A percentile compares a stretch with the other conserved stretches of the same genome.
These are phyloP conservation scores for Pseudogymnoascus sp. DNA, from an alignment of 2,329 filamentous ascomycete genomes.

Conservation along the genomic window DNA sequence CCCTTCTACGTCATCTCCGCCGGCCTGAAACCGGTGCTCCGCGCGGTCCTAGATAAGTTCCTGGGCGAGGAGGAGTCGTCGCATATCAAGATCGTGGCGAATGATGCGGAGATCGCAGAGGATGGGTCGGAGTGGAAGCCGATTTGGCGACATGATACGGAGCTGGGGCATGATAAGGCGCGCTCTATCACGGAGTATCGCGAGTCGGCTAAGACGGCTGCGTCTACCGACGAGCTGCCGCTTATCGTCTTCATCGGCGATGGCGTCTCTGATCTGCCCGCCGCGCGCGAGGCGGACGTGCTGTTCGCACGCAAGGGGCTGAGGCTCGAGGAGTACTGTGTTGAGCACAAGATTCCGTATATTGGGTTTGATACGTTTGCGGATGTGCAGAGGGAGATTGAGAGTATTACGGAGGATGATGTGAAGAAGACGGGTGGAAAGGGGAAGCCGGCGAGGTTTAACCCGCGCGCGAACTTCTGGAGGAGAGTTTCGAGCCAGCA, in stretches of 20 bases:
- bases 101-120: slow-evolving; percentile 52
- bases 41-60: slow-evolving; percentile 56
- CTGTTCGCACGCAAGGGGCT: slow-evolving; percentile 61
- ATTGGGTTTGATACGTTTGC: slow-evolving; percentile 59
- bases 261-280: slow-evolving; percentile 60
- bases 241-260: slow-evolving; percentile 65
- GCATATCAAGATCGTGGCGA: slow-evolving; percentile 61
- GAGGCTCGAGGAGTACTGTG: slow-evolving; percentile 58
- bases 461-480: slow-evolving; percentile 64
- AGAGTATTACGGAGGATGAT: slow-evolving; percentile 51
- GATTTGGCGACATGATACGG: slow-evolving; percentile 59
- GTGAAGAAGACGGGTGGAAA: slow-evolving; percentile 52
- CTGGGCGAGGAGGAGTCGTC: slow-evolving; percentile 52
- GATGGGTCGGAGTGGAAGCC: slow-evolving; percentile 58
- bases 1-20: slow-evolving; percentile 65
- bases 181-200: slow-evolving; percentile 56
- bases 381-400: slow-evolving; percentile 55
- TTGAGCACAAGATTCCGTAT: slow-evolving; percentile 53
- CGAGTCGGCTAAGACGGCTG: slow-evolving; percentile 43
- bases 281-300: slow-evolving; percentile 59
- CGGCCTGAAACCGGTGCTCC: slow-evolving; percentile 56
- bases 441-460: slow-evolving; percentile 55
- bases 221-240: slow-evolving; percentile 54
- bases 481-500: slow-evolving; percentile 51
- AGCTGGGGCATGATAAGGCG: slow-evolving; percentile 61